Base-by-base conservation (phyloP, 331 rosid species). In the Cydonia oblonga region DNA sequence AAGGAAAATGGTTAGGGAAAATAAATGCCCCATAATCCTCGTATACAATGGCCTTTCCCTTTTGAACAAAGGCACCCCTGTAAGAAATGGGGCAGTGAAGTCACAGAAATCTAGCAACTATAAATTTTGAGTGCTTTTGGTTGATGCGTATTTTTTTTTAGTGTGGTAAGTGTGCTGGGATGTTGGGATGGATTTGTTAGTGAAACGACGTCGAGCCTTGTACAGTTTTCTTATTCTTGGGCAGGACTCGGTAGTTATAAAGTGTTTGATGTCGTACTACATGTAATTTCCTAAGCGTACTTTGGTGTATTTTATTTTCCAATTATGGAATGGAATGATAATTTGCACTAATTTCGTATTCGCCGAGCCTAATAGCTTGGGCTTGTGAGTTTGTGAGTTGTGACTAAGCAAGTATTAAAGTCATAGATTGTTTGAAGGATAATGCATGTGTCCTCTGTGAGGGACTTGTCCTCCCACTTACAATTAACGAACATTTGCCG, bases 161-260 rank as follows among this genome's bases (percentile, higher is more conserved):
- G n/a, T 71, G 46, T 40, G 15, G 46, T 5, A 67, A 68, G 73
- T 64, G 79, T 79, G 64, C 24, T 68, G 35, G 62, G 53, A 53
- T 70, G 25, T 49, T 54, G 38, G 40, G 67, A 57, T 30, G 46
- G 46, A n/a, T 9, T 40, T 38, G 25, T 78, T 78, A 62, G 38
- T 69, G 68, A 63, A 76, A 57, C 72, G 69, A 42, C 63, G 28
- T 70, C 73, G 69, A 32, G 73, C 62, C 56, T 71, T 88, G 87
- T 86, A 81, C 71, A 86, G 76, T 81, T 74, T 49, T 79, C 22
- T 76, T 76, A 44, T 75, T 62, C 68, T 73, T 80, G 74, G 53
- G 60, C 66, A 59, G 77, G 76, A 73, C 56, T 70, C 66, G 38
- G 13, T 15, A 11, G 46, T 40, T 11, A 0, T 9, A 1, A 2